Conservation (phyloP, 139 green algal species). For the Gonium pectorale region DNA sequence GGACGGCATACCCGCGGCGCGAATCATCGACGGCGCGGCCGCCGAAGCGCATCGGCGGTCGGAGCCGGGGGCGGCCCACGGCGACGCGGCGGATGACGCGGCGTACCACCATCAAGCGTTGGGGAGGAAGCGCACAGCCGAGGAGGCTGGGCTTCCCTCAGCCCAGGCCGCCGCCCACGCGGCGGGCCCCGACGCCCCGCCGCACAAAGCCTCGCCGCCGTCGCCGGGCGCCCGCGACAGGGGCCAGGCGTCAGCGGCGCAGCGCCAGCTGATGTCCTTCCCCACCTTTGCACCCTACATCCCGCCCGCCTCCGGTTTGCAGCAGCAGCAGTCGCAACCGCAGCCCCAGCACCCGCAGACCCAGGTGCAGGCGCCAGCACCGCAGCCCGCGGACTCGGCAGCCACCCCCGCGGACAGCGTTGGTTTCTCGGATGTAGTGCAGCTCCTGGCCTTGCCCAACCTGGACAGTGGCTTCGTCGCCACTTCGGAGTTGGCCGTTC, state of each 20-base stretch:
- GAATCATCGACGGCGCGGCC: no score
- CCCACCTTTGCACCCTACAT: neutral
- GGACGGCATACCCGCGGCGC: no score
- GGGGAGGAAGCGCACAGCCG: neutral
- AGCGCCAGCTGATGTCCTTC: neutral
- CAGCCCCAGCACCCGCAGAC: neutral
- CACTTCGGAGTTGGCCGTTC: neutral
- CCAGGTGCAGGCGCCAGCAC: neutral
- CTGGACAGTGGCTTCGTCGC: neutral
- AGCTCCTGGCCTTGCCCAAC: slow-evolving; percentile 4
- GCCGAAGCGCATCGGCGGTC: no score
- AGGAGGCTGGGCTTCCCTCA: neutral
- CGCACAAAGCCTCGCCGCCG: neutral
- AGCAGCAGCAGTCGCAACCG: neutral
- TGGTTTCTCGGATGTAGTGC: slow-evolving; percentile 20
- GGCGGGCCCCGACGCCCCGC: neutral
- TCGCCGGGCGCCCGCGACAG: neutral
- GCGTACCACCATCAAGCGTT: neutral
- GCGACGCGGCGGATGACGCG: neutral
- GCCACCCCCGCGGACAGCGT: slow-evolving; percentile 1
- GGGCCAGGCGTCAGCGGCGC: no score
- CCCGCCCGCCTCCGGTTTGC: neutral
- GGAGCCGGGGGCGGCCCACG: neutral
- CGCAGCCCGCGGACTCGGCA: neutral
- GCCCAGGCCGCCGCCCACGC: neutral